Base-by-base conservation (phyloP, 2,329 filamentous ascomycete genomes). In the Clonostachys byssicola region DNA sequence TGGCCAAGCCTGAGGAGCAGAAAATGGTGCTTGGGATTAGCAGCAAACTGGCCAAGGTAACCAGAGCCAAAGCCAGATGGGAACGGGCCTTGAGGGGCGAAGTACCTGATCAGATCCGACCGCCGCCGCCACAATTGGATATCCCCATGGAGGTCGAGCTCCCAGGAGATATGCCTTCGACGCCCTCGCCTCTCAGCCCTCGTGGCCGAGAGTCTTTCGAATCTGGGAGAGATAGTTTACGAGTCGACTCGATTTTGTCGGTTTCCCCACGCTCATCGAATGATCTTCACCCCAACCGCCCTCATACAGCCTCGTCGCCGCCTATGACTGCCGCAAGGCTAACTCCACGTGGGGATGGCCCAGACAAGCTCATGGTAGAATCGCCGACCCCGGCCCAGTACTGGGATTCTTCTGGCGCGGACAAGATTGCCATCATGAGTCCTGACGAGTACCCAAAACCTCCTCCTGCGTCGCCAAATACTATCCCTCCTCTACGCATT, bases 31-130 rank as follows among this genome's bases (percentile, higher is more conserved):
- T 87, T 46, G 81, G 86, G 47, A 84, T 91, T 1, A 85, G 92
- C 0, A 78, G 81, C 9, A 95, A 92, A 65, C 73, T 97, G 55
- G 89, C 88, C 51, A 89, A 89, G 66, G 91, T 96, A 52, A 77
- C 92, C 59, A 80, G 85, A 51, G 87, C 88, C 52, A 90, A 90
- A 64, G 68, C 78, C 48, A 78, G 89, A 47, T 82, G 81, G 63
- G 83, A 86, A 35, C 72, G 73, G 20, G 58, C 70, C 20, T 53
- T 71, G 12, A 60, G 62, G 43, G 63, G 64, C 18, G 46, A 41
- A 12, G 61, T 74, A 5, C 71, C 75, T 1, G 70, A 76, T 40
- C 60, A 73, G 47, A 56, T 71, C 50, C 69, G 74, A 51, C 17
- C 36, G 12, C 36, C 36, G 36, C 36, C 36, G 14, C 65, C 69